These are phyloP conservation scores for Knufia petricola DNA, from an alignment of 2,329 filamentous ascomycete species.

Conservation along the genomic window DNA sequence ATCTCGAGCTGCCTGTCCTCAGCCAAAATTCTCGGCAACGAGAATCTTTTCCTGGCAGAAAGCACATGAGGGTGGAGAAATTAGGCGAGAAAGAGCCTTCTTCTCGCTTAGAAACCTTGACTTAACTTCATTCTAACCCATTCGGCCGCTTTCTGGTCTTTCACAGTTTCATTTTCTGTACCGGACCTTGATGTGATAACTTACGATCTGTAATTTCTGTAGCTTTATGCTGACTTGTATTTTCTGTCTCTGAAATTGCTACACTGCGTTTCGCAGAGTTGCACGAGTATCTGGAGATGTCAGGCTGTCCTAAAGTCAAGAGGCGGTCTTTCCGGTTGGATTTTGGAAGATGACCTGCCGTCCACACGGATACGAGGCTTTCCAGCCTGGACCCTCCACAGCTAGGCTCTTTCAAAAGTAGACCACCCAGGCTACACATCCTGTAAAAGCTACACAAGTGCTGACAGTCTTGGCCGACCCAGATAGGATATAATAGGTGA, in stretches of 20 bases:
- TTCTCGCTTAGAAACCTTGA: not conserved
- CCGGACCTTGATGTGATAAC: not conserved
- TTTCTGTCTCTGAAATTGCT: not conserved
- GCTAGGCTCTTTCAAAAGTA: too few species aligned
- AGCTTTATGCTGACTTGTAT: not conserved
- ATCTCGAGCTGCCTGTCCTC: too few species aligned
- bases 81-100: not conserved
- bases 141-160: not conserved
- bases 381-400: not conserved
- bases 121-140: not conserved
- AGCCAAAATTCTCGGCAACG: too few species aligned
- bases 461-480: not conserved
- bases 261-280: not conserved
- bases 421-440: not conserved
- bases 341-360: not conserved
- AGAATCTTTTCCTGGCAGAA: too few species aligned
- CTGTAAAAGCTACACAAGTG: not conserved
- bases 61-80: too few species aligned
- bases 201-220: not conserved
- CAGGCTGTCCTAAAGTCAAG: not conserved
- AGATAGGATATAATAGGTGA: not conserved
- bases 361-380: not conserved
- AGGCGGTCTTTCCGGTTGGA: not conserved
- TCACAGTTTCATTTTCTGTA: not conserved
- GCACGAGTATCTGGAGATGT: not conserved